phyloP scores from a whole-genome alignment of 768 basidiomycete species.

The Pulveroboletus sp. region DNA sequence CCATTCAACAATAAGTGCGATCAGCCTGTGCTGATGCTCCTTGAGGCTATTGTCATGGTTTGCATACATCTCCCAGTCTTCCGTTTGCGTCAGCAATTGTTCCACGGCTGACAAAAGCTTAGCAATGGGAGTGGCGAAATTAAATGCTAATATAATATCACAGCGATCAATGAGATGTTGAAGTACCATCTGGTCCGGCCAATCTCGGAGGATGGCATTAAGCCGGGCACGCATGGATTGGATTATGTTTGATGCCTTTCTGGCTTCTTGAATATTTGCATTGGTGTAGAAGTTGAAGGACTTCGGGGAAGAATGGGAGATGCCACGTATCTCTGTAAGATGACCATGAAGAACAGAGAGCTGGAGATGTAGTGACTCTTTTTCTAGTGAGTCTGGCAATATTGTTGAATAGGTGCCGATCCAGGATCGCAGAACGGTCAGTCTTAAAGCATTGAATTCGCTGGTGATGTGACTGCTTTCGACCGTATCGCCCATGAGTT shows the following conservation, averaged over 20 bases:
- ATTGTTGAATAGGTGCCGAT: slow-evolving; percentile 27
- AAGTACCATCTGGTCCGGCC: slow-evolving; percentile 99
- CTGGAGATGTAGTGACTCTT: slow-evolving; percentile 46
- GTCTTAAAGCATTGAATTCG: slow-evolving; percentile 33
- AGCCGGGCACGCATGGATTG: slow-evolving; percentile 50
- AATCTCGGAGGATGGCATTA: slow-evolving; percentile 57
- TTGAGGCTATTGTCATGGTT: slow-evolving; percentile 83
- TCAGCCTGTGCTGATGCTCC: slow-evolving; percentile 58
- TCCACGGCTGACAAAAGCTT: slow-evolving; percentile 80
- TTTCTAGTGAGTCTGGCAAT: slow-evolving; percentile 46
- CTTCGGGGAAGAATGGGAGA: slow-evolving; percentile 13
- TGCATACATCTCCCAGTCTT: slow-evolving; percentile 97
- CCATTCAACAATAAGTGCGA: slow-evolving; percentile 80
- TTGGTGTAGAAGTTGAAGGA: slow-evolving; percentile 78
- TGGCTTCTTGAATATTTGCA: slow-evolving; percentile 65
- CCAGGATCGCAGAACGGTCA: slow-evolving; percentile 30
- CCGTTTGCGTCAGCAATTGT: slow-evolving; percentile 76
- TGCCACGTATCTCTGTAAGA: slow-evolving; percentile 28
- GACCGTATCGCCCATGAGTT: slow-evolving; percentile 30
- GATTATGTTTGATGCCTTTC: slow-evolving; percentile 53
- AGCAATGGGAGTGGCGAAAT: slow-evolving; percentile 69
- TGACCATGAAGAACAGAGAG: slow-evolving; percentile 45
- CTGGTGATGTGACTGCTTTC: not conserved
- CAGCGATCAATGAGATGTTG: slow-evolving; percentile 75
- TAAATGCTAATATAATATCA: slow-evolving; percentile 54